Evolutionary conservation across 1,284 basidiomycete species (phyloP), one percentile per base, ranked within the genome.

Genomic region (Leucoagaricus sp.): DNA sequence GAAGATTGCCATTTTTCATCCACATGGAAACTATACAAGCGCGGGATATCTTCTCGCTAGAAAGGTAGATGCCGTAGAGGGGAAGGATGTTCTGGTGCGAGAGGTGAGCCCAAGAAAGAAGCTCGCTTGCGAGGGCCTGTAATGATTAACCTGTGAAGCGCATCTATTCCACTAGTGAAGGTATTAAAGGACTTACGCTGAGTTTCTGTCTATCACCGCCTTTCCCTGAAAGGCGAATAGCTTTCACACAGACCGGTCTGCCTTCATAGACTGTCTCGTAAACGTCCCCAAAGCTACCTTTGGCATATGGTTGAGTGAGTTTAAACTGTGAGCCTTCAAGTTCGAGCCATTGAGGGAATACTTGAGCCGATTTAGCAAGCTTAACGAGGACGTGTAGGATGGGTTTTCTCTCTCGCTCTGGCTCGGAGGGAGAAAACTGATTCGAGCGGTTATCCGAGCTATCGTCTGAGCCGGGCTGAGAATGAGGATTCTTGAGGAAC

Each of bases 231-330:
- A 59, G 45, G 25, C 57, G 60, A 23, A 66, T 48, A 8, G 62
- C 47, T 50, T 66, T 66, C n/a, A 64, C 25, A 49, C 62, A 66
- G 5, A 66, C 62, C 3, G 31, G n/a, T 28, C 58, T 55, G 2
- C 42, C 58, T 10, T 47, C 40, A 31, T 61, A 61, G 10, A 31
- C 23, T 1, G 63, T 63, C 55, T 61, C 61, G 60, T 61, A 66
- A 12, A 66, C 60, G 17, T 64, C 62, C 3, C 59, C 60, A 49
- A 66, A 66, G 17, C 58, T 46, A 3, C 63, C 64, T 13, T 54
- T 47, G 4, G 49, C 36, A 0, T 58, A 47, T 1, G 56, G 36
- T 9, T 54, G 19, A 17, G 17, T 21, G 13, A 36, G 29, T 15
- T 49, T 29, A n/a, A 3, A 36, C 12, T 21, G 28, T 8, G 29